These are phyloP conservation scores for Rhipidocladum racemiflorum DNA, from an alignment of 176 grass and related monocot species.

Conservation along the genomic window DNA sequence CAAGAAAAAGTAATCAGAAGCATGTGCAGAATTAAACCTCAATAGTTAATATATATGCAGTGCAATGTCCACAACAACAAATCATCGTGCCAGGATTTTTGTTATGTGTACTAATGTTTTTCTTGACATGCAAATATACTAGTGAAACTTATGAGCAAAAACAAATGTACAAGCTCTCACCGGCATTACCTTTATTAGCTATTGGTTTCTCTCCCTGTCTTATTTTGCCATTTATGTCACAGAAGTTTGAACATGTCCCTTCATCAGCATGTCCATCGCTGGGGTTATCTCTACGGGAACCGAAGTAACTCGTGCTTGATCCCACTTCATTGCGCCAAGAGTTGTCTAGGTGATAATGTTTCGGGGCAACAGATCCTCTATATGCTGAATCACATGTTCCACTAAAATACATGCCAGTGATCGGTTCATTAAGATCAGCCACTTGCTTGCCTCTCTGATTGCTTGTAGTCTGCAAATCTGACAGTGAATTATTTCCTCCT, in stretches of 20 bases:
- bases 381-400: conserved; percentile 4
- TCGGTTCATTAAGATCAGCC: conserved; percentile 25
- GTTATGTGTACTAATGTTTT: background rate
- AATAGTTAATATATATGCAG: background rate
- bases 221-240: conserved; percentile 17
- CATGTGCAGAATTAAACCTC: background rate
- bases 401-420: background rate
- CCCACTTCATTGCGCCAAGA: background rate
- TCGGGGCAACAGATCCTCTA: background rate
- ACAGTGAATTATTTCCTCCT: background rate
- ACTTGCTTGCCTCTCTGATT: conserved; percentile 5
- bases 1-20: background rate
- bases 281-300: conserved; percentile 11
- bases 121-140: background rate
- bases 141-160: background rate
- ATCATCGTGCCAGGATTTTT: background rate
- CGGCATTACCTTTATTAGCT: conserved; percentile 7
- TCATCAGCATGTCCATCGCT: conserved; percentile 11
- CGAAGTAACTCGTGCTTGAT: background rate
- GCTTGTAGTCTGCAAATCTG: background rate
- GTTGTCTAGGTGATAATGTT: conserved; percentile 13
- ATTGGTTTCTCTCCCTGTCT: background rate
- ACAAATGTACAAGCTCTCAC: background rate
- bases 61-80: background rate
- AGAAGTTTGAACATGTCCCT: conserved; percentile 23